Conservation (phyloP, 2,329 filamentous ascomycete genomes). For the Piedraia hortae region DNA sequence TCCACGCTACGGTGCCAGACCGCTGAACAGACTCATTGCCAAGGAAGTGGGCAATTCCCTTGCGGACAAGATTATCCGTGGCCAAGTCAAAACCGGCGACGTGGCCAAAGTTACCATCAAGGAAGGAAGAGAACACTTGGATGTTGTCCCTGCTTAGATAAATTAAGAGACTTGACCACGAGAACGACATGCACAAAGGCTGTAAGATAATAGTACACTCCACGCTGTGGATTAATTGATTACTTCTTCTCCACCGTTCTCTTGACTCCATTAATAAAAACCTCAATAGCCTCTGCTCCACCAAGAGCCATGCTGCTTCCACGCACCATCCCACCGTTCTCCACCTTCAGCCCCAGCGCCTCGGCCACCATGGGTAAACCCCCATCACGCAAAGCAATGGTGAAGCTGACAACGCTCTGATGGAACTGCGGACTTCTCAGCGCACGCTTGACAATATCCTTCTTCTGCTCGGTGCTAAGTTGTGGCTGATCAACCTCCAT, state of each 20-base stretch:
- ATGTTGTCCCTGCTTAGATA: constrained; percentile 6
- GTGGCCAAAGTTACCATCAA: constrained; percentile 42
- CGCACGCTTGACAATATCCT: constrained; percentile 50
- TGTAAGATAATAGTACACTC: no score
- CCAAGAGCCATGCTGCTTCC: constrained; percentile 62
- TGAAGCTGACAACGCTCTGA: constrained; percentile 63
- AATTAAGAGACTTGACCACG: no score
- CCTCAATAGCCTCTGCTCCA: constrained; percentile 66
- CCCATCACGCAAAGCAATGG: constrained; percentile 67
- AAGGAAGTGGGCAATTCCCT: constrained; percentile 72
- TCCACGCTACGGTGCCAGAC: constrained; percentile 68
- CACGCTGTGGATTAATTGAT: no score
- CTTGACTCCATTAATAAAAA: constrained; percentile 74
- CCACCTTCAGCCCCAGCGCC: constrained; percentile 51
- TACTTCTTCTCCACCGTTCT: constrained; percentile 43
- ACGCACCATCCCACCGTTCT: constrained; percentile 58
- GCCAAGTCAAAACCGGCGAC: constrained; percentile 50
- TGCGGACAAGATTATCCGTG: constrained; percentile 76
- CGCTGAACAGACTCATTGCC: constrained; percentile 69
- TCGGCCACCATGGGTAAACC: constrained; percentile 75
- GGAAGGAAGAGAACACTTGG: constrained; percentile 21
- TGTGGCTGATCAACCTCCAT: constrained; percentile 38
- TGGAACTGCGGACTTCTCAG: constrained; percentile 72
- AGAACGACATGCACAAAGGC: no score
- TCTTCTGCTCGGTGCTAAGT: constrained; percentile 51